phyloP scores from a whole-genome alignment of 1,139 yeast species.

The Scheffersomyces cryptocercus region DNA sequence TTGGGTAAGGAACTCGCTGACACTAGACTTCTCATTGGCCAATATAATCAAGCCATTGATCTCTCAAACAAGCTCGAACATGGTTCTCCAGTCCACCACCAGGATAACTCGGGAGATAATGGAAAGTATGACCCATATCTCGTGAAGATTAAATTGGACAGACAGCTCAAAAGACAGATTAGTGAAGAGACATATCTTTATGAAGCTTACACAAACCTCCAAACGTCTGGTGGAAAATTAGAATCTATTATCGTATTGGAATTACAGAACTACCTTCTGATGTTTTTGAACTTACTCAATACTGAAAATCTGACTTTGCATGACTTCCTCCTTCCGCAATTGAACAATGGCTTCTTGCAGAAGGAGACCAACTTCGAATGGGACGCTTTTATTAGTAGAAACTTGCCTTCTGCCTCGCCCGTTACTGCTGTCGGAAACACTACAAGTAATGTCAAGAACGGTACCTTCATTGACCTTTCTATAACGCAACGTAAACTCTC shows the following conservation, averaged over 20 bases:
- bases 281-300: slow-evolving; percentile 67
- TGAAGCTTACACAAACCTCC: slow-evolving; percentile 85
- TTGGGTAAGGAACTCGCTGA: slow-evolving; percentile 67
- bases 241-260: slow-evolving; percentile 87
- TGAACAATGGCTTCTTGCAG: slow-evolving; percentile 72
- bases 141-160: slow-evolving; percentile 68
- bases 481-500: slow-evolving; percentile 67
- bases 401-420: slow-evolving; percentile 45
- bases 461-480: slow-evolving; percentile 74
- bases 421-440: slow-evolving; percentile 31
- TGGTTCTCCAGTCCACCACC: slow-evolving; percentile 12
- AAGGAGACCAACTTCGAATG: slow-evolving; percentile 85
- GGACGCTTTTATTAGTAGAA: slow-evolving; percentile 77
- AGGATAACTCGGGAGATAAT: slow-evolving; percentile 29
- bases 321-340: slow-evolving; percentile 62
- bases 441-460: slow-evolving; percentile 24
- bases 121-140: slow-evolving; percentile 79
- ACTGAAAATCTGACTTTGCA: slow-evolving; percentile 70
- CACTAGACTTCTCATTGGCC: slow-evolving; percentile 54
- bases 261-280: slow-evolving; percentile 75
- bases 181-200: slow-evolving; percentile 83
- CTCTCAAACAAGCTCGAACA: slow-evolving; percentile 35
- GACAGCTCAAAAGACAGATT: slow-evolving; percentile 74
- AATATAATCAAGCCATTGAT: slow-evolving; percentile 47
- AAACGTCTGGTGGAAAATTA: slow-evolving; percentile 83